These are phyloP conservation scores for Thelonectria olida DNA, from an alignment of 2,329 filamentous ascomycete species.

Conservation along the genomic window DNA sequence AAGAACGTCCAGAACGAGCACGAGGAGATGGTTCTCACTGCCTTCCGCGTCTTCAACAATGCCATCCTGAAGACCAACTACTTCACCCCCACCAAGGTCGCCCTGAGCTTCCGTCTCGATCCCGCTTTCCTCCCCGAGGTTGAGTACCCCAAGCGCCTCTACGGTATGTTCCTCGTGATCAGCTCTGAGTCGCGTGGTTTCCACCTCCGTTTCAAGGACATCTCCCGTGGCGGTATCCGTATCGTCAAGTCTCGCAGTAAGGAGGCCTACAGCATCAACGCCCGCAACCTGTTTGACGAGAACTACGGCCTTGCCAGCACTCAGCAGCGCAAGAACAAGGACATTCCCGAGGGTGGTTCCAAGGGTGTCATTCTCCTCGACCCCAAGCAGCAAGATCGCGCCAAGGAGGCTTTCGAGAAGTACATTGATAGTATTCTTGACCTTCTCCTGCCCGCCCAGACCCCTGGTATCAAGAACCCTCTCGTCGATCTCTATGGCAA, in stretches of 20 bases:
- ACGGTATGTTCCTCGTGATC: constrained; percentile 99
- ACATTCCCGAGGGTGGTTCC: constrained; percentile 96
- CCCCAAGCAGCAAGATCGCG: constrained; percentile 92
- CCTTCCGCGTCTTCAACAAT: constrained; percentile 95
- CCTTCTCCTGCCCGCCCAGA: constrained; percentile 86
- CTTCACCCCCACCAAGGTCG: constrained; percentile 96
- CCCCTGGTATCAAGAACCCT: constrained; percentile 98
- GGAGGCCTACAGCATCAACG: constrained; percentile 96
- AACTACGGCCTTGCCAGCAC: constrained; percentile 99
- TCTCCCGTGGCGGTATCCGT: constrained; percentile 94
- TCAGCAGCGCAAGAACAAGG: constrained; percentile 99
- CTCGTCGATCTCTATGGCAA: constrained; percentile 96
- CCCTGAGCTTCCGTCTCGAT: constrained; percentile 93
- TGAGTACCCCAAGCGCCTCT: constrained; percentile 93
- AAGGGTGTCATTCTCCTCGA: constrained; percentile 98
- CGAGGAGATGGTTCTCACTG: constrained; percentile 97
- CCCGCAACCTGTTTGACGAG: constrained; percentile 95
- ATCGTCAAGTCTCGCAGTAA: constrained; percentile 98
- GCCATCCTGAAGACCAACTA: constrained; percentile 97
- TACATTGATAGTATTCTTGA: constrained; percentile 99
- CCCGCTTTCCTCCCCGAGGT: constrained; percentile 87
- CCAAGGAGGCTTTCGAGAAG: constrained; percentile 94
- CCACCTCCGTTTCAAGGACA: constrained; percentile 96
- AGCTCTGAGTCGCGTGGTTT: constrained; percentile 97
- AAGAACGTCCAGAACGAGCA: constrained; percentile 90